A percentile compares a stretch with the other conserved stretches of the same genome.
These are phyloP conservation scores for Verticillium albo-atrum DNA, from an alignment of 2,329 filamentous ascomycete species.

Conservation along the genomic window DNA sequence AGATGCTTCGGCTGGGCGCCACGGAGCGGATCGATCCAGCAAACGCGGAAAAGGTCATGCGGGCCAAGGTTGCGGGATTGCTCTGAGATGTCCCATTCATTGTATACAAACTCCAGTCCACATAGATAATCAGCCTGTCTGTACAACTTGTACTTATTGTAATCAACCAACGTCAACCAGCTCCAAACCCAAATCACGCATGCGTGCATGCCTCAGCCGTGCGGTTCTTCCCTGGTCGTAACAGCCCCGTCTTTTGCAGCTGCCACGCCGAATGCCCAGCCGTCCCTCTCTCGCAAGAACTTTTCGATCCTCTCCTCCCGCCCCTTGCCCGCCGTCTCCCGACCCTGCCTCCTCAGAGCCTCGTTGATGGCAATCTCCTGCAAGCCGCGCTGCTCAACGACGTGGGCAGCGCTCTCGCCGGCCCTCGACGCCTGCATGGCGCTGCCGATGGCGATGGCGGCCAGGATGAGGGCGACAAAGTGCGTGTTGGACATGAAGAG, in stretches of 20 bases:
- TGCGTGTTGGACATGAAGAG: conserved; percentile 72
- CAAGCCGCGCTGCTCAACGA: conserved; percentile 63
- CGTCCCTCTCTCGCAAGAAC: conserved; percentile 72
- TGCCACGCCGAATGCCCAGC: conserved; percentile 25
- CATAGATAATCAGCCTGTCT: not conserved
- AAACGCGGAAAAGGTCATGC: conserved; percentile 44
- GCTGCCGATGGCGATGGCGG: conserved; percentile 60
- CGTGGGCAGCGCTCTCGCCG: conserved; percentile 53
- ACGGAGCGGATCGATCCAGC: conserved; percentile 51
- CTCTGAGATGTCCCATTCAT: not conserved
- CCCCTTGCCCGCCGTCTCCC: conserved; percentile 45
- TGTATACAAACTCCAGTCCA: conserved; percentile 5
- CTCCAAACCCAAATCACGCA: not conserved
- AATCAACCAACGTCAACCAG: not conserved
- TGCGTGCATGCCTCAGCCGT: not conserved
- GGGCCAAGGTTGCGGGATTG: conserved; percentile 19
- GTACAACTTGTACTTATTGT: not conserved
- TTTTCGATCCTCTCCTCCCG: conserved; percentile 67
- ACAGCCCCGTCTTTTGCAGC: conserved; percentile 10
- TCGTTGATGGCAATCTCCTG: conserved; percentile 63
- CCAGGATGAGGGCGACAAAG: conserved; percentile 69
- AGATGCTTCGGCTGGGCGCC: conserved; percentile 50
- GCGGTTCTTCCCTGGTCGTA: not conserved
- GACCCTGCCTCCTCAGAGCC: conserved; percentile 48
- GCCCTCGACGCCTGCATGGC: conserved; percentile 70